These are phyloP conservation scores for Chamaecrista fasciculata DNA, from an alignment of 306 rosid species.

Conservation along the genomic window DNA sequence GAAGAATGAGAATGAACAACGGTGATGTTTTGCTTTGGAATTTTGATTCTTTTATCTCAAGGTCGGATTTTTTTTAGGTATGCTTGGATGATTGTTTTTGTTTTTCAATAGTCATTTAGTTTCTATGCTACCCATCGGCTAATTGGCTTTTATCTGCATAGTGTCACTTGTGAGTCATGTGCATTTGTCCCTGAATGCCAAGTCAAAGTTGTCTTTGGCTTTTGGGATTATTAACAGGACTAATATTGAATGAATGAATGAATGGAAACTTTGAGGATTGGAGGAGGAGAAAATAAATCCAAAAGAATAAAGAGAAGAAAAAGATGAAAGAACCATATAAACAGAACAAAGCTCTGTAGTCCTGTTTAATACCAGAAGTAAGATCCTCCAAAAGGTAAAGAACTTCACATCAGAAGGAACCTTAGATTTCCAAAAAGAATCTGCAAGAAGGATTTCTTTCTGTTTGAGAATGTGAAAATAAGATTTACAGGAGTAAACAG, in stretches of 20 bases:
- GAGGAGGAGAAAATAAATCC: not conserved
- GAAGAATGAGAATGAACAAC: not conserved
- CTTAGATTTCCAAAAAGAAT: not conserved
- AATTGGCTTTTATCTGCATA: not conserved
- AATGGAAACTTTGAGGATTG: not conserved
- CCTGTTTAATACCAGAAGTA: not conserved
- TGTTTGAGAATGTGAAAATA: slow-evolving; percentile 21
- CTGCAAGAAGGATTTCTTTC: not conserved
- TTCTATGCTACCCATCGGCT: not conserved
- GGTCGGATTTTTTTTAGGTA: not conserved
- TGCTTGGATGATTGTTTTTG: slow-evolving; percentile 3
- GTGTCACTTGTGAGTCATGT: not conserved
- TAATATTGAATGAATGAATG: not conserved
- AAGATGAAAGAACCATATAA: not conserved
- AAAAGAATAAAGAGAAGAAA: not conserved
- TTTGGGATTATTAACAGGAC: not conserved
- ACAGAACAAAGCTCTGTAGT: not conserved
- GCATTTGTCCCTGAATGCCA: not conserved
- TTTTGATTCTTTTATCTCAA: not conserved
- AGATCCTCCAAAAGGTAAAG: not conserved
- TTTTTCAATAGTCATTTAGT: not conserved
- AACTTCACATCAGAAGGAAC: not conserved
- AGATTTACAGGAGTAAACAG: not conserved
- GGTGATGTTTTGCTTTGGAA: not conserved
- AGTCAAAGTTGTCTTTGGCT: not conserved